Evolutionary conservation across 257 asterid species (phyloP).

Genomic region (Solanum tarapatanum): DNA sequence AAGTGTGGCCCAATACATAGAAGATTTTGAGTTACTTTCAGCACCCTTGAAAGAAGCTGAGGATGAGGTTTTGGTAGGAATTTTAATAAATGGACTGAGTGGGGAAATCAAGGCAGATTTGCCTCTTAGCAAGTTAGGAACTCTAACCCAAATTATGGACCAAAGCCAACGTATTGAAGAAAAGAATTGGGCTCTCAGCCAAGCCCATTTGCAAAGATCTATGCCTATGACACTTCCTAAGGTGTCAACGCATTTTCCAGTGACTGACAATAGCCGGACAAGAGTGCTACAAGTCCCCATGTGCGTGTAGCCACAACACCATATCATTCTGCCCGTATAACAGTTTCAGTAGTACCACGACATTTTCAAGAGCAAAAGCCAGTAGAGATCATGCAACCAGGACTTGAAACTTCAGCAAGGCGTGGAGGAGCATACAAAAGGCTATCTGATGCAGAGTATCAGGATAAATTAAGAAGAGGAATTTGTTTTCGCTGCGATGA

Average conservation of each 20-base stretch:
- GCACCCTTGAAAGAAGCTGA: background rate
- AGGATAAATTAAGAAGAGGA: background rate
- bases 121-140: background rate
- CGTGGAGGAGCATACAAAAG: background rate
- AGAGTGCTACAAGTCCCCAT: background rate
- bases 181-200: background rate
- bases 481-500: background rate
- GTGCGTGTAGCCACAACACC: background rate
- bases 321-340: background rate
- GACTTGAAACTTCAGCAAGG: background rate
- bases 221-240: background rate
- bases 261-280: background rate
- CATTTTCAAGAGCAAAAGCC: background rate
- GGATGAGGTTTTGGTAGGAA: background rate
- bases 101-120: background rate
- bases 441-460: background rate
- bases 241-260: background rate
- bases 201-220: background rate
- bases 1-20: background rate
- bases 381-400: background rate
- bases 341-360: background rate
- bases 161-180: background rate
- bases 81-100: background rate
- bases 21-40: background rate
- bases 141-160: background rate